Evolutionary conservation across 352 stramenopile genomes (phyloP), one percentile per base, ranked within the genome.

Genomic region (Pythium rhizo-oryzae): DNA sequence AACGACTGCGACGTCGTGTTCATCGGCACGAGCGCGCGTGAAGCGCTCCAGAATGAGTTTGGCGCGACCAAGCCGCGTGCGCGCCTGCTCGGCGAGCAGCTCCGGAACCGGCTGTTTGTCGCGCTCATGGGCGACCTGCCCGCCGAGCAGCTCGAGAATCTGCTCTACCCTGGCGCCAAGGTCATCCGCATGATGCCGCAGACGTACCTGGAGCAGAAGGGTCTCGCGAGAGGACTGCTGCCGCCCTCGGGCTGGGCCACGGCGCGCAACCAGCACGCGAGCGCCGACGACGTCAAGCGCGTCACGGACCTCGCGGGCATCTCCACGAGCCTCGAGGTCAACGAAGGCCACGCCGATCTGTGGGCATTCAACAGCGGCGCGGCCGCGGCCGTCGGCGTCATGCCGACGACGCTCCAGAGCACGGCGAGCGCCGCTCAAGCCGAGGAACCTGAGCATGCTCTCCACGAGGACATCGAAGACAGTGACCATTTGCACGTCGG

Each of bases 141-240:
- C 8, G 72, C 81, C 0, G 71, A 79, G 16, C 73, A 90, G 63
- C 67, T 92, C 7, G 84, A 89, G 64, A 46, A 72, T 7, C 70
- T 92, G 44, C 69, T 92, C 47, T 82, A 77, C 55, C 84, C 84
- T 0, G 80, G 81, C 11, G 84, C 84, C 30, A 89, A 87, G 60
- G 84, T 92, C 54, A 89, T 92, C 56, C 84, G 81, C 54, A 86
- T 92, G 75, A 90, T 92, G 80, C 80, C 84, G 35, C 75, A 88
- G 56, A 81, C 64, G 21, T 81, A 88, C 41, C 64, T 89, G 51
- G 81, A 90, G 59, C 71, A 66, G 37, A 72, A 77, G n/a, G 84
- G 81, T 1, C 62, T 92, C 35, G 79, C 79, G 4, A 87, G 80
- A 33, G 80, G 78, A 1, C 61, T 89, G 16, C 65, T 90, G 4